Percentiles rank a stretch among this genome's conserved stretches.
phyloP scores from a whole-genome alignment of 176 grass and related monocot species.

The Carex littledalei region DNA sequence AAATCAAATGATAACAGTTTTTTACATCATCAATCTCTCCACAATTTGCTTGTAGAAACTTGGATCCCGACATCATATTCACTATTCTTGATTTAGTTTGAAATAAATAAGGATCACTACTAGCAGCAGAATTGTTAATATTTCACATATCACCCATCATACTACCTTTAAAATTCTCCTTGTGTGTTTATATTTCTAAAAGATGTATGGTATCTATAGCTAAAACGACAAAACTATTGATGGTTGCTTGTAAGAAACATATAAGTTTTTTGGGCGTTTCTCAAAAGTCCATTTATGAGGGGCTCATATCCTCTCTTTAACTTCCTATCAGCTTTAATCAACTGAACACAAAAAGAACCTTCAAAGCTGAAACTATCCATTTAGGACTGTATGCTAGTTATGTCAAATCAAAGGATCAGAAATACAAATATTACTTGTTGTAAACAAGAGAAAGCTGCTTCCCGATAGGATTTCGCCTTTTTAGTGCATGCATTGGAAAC shows the following conservation, averaged over 20 bases:
- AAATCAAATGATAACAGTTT: not conserved
- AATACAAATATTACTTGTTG: conserved; percentile 64
- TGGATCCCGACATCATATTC: not conserved
- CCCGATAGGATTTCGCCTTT: conserved; percentile 70
- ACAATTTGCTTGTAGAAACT: not conserved
- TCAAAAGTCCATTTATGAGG: not conserved
- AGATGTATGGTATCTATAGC: not conserved
- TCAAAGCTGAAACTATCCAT: not conserved
- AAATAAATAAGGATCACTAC: not conserved
- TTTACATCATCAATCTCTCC: not conserved
- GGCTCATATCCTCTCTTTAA: not conserved
- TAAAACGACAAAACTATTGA: not conserved
- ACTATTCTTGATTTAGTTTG: not conserved
- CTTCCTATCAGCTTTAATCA: not conserved
- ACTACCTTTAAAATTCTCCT: not conserved
- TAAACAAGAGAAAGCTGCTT: conserved; percentile 88
- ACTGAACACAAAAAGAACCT: conserved; percentile 1
- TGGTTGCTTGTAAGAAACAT: not conserved
- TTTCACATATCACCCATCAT: not conserved
- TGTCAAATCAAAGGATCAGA: conserved; percentile 26
- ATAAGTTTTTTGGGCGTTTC: not conserved
- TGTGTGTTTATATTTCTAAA: not conserved
- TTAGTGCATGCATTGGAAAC: conserved; percentile 68
- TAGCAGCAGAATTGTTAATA: not conserved
- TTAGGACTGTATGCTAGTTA: not conserved